Evolutionary conservation across 106 monocot species (phyloP), one percentile per base, ranked within the genome.

Genomic region (Dendrobium chrysotoxum): DNA sequence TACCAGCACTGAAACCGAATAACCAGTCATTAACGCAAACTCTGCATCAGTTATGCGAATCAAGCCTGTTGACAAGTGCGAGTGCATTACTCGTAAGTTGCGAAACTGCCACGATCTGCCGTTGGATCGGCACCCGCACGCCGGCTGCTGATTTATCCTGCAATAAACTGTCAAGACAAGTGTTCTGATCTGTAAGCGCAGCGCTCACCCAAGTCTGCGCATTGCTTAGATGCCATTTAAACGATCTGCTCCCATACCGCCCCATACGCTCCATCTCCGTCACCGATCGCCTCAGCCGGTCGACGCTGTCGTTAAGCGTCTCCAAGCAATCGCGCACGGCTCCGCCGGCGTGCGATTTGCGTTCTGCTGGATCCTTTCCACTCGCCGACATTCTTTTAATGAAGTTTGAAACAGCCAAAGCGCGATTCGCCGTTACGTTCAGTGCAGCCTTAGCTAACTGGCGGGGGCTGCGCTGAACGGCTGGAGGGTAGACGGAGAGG

Each of bases 151-250:
- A 47, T 21, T 26, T 11, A 54, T 82, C 72, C 81, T 82, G 17
- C 38, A 38, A 23, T 3, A 90, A 38, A 81, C 85, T 70, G 20
- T 90, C 87, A 40, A 84, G 58, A 72, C 90, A 90, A 21, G 90
- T 87, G 65, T 1, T 74, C 75, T 80, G 53, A 64, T 90, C 83
- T 30, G 90, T 87, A 40, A 90, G 76, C 15, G 90, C 90, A 10
- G 85, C 87, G 81, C 90, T 90, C 28, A 85, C 86, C 90, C 90
- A 90, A 4, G 87, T 87, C 85, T 85, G 82, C 26, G 77, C 75
- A 79, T 87, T 90, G 44, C 81, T 55, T 46, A 79, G 77, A 61
- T 85, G 85, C 81, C 79, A 86, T 42, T 4, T 5, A 79, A 72
- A 90, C 28, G 50, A 13, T 18, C 23, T 2, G 35, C 50, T 70